Evolutionary conservation across 2,329 filamentous ascomycete species (phyloP).

Genomic region (Ophiosphaerella narmari): DNA sequence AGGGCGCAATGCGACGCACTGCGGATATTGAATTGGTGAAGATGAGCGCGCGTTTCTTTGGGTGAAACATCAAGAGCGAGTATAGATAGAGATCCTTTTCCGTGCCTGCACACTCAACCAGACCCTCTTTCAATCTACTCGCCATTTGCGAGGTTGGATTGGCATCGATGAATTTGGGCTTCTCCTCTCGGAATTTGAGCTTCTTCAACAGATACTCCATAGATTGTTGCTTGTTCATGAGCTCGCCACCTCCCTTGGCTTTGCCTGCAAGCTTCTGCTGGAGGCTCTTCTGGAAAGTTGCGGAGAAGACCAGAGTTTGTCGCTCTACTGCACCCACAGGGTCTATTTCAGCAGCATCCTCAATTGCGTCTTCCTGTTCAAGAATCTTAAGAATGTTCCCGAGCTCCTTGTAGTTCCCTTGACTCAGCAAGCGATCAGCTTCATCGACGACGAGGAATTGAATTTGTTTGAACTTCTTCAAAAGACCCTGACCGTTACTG

Average conservation of each 20-base stretch:
- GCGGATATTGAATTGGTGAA: constrained; percentile 97
- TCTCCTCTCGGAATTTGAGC: constrained; percentile 81
- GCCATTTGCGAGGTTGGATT: constrained; percentile 92
- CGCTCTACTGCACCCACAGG: constrained; percentile 51
- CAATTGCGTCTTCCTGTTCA: constrained; percentile 64
- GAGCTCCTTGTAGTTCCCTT: constrained; percentile 94
- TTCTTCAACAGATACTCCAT: constrained; percentile 93
- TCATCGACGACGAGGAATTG: constrained; percentile 90
- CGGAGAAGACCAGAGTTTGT: constrained; percentile 95
- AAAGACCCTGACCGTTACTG: constrained; percentile 71
- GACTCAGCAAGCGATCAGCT: constrained; percentile 86
- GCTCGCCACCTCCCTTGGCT: constrained; percentile 59
- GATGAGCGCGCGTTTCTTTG: constrained; percentile 78
- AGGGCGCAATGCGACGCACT: constrained; percentile 81
- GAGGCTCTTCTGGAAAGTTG: constrained; percentile 88
- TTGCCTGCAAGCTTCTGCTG: constrained; percentile 84
- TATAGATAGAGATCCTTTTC: constrained; percentile 99
- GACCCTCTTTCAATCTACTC: constrained; percentile 78
- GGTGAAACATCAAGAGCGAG: constrained; percentile 79
- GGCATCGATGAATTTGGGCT: constrained; percentile 88
- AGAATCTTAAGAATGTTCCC: constrained; percentile 84
- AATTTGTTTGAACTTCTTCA: constrained; percentile 72
- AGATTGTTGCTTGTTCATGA: constrained; percentile 75
- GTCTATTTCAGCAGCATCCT: constrained; percentile 43
- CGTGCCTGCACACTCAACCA: constrained; percentile 89